Conservation (phyloP, 148 eudicot genomes). For the Nepenthes gracilis region DNA sequence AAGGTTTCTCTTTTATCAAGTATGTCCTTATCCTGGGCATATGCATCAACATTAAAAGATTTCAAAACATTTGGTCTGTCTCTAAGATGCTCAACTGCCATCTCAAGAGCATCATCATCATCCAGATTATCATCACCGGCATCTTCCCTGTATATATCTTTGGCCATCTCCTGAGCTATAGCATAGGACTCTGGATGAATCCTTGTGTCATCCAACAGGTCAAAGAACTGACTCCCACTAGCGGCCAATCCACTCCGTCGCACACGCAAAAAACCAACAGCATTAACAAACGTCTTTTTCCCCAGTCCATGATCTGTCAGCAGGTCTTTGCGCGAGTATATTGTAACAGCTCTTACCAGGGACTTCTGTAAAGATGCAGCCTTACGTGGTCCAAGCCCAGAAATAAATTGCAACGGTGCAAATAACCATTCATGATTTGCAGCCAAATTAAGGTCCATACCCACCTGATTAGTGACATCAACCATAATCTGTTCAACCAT, state of each 20-base stretch:
- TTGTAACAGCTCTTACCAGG: conserved; percentile 65
- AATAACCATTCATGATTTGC: conserved; percentile 93
- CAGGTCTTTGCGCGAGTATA: conserved; percentile 69
- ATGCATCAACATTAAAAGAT: conserved; percentile 48
- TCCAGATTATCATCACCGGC: conserved; percentile 58
- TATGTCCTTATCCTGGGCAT: conserved; percentile 45
- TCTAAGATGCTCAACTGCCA: conserved; percentile 91
- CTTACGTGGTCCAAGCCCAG: conserved; percentile 97
- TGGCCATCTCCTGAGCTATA: conserved; percentile 92
- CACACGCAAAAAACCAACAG: conserved; percentile 91
- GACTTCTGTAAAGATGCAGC: conserved; percentile 86
- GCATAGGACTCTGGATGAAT: conserved; percentile 93
- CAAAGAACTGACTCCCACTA: conserved; percentile 69
- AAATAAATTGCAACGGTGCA: conserved; percentile 83
- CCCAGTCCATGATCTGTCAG: conserved; percentile 72
- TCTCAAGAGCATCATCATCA: conserved; percentile 74
- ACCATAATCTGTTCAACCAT: conserved; percentile 97
- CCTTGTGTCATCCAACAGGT: conserved; percentile 94
- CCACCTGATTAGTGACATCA: conserved; percentile 95
- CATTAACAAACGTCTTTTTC: conserved; percentile 77
- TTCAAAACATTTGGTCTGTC: conserved; percentile 62
- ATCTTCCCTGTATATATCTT: conserved; percentile 59
- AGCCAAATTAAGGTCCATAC: conserved; percentile 86
- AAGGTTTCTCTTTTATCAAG: conserved; percentile 67
- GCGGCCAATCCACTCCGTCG: conserved; percentile 82